These are phyloP conservation scores for Mucor piriformis DNA, from an alignment of 371 early-diverging fungal genomes.

Conservation along the genomic window DNA sequence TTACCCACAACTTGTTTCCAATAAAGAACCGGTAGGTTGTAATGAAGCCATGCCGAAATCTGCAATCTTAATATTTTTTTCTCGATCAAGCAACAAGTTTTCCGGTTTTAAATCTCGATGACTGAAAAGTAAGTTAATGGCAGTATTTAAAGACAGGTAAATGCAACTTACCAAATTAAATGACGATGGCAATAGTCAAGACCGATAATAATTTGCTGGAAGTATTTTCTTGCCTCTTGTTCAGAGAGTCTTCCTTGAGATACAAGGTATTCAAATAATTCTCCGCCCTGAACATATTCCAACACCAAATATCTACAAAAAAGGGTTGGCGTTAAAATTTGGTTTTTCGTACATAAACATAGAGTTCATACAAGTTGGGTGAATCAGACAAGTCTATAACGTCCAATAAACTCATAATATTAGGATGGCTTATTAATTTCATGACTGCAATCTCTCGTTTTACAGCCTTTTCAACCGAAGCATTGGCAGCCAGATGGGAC, in stretches of 20 bases:
- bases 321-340: background rate
- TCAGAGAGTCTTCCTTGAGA: constrained; percentile 88
- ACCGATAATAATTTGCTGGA: constrained; percentile 95
- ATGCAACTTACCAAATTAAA: constrained; percentile 73
- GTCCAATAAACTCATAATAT: constrained; percentile 87
- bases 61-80: constrained; percentile 78
- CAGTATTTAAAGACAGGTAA: background rate
- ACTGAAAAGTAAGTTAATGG: constrained; percentile 24
- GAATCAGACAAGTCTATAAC: constrained; percentile 75
- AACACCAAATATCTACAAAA: constrained; percentile 84
- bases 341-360: background rate
- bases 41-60: constrained; percentile 90
- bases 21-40: constrained; percentile 67
- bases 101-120: constrained; percentile 98
- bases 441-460: constrained; percentile 94
- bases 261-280: constrained; percentile 93
- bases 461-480: constrained; percentile 76
- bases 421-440: constrained; percentile 91
- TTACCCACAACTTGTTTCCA: constrained; percentile 84
- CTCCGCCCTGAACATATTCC: constrained; percentile 96
- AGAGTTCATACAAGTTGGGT: constrained; percentile 70
- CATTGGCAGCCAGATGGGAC: constrained; percentile 59
- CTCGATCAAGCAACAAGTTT: constrained; percentile 88
- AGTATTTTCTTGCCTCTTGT: constrained; percentile 86
- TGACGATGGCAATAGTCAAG: constrained; percentile 94